A percentile compares a stretch with the other conserved stretches of the same genome.
phyloP scores from a whole-genome alignment of 2,329 filamentous ascomycete species.

The Ascochyta clinopodiicola region DNA sequence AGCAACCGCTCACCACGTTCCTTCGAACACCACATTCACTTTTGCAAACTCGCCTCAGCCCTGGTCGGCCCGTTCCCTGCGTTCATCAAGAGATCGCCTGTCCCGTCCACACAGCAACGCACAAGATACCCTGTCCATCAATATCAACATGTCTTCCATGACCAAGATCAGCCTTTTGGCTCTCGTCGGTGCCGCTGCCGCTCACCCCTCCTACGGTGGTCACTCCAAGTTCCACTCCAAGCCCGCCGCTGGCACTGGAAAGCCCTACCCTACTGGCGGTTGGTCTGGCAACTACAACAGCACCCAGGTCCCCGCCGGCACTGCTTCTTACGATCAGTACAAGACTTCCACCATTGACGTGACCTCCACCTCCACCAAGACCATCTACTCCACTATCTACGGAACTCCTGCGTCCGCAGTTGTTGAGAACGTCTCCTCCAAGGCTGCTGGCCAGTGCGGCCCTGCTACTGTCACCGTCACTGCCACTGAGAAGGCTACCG shows the following conservation, averaged over 20 bases:
- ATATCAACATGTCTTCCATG: slow-evolving; percentile 43
- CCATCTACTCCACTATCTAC: slow-evolving; percentile 33
- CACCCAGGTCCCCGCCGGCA: slow-evolving; percentile 31
- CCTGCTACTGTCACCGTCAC: slow-evolving; percentile 47
- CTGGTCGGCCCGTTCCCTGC: slow-evolving; percentile 51
- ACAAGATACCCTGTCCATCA: slow-evolving; percentile 22
- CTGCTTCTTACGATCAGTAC: slow-evolving; percentile 24
- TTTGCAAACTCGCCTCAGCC: slow-evolving; percentile 48
- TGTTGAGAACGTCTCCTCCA: slow-evolving; percentile 30
- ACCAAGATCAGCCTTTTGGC: slow-evolving; percentile 53
- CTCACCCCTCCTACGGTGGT: slow-evolving; percentile 45
- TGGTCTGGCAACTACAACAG: slow-evolving; percentile 36
- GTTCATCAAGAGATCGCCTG: slow-evolving; percentile 49
- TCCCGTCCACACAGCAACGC: slow-evolving; percentile 22
- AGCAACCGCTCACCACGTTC: slow-evolving; percentile 54
- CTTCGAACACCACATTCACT: slow-evolving; percentile 46
- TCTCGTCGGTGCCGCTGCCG: slow-evolving; percentile 50
- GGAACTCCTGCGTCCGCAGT: slow-evolving; percentile 29
- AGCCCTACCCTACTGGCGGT: slow-evolving; percentile 42
- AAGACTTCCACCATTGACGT: slow-evolving; percentile 34
- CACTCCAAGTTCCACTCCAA: slow-evolving; percentile 43
- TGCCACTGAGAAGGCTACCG: slow-evolving; percentile 50
- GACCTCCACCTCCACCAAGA: slow-evolving; percentile 37
- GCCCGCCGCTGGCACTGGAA: slow-evolving; percentile 29
- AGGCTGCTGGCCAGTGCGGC: slow-evolving; percentile 31